phyloP scores from a whole-genome alignment of 768 basidiomycete genomes.

The Lentinula boryana region DNA sequence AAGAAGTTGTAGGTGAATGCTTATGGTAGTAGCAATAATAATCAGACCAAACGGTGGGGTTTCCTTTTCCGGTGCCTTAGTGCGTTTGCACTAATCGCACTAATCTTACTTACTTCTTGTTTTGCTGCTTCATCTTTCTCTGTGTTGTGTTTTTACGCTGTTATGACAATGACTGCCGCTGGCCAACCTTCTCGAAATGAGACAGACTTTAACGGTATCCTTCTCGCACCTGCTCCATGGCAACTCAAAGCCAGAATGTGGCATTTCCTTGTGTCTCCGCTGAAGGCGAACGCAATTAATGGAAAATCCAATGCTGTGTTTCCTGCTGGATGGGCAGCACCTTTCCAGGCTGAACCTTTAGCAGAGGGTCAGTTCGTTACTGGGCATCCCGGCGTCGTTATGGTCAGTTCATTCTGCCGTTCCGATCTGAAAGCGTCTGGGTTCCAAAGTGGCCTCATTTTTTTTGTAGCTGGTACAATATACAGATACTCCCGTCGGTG shows the following conservation, averaged over 20 bases:
- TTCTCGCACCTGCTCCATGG: constrained; percentile 17
- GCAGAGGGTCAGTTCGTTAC: constrained; percentile 23
- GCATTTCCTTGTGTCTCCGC: constrained; percentile 18
- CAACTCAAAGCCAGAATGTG: constrained; percentile 22
- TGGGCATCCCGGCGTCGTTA: constrained; percentile 13
- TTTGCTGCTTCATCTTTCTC: too few species aligned
- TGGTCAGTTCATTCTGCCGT: constrained; percentile 11
- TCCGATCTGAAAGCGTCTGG: neutral
- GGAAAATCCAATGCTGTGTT: constrained; percentile 15
- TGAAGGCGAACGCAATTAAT: neutral
- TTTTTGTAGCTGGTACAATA: constrained; percentile 21
- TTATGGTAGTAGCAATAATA: too few species aligned
- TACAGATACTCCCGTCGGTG: constrained; percentile 26
- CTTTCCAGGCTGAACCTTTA: constrained; percentile 20
- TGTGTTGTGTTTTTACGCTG: too few species aligned
- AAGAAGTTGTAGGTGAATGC: too few species aligned
- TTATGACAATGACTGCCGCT: too few species aligned
- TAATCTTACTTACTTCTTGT: too few species aligned
- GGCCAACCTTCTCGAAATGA: too few species aligned
- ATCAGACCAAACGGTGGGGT: too few species aligned
- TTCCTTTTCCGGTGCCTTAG: too few species aligned
- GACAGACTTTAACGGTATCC: neutral
- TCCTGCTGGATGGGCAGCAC: constrained; percentile 24
- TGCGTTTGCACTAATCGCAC: too few species aligned
- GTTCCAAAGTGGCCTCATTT: neutral